Base-by-base conservation (phyloP, 164 flowering plant genomes). In the Berberis thunbergii region DNA sequence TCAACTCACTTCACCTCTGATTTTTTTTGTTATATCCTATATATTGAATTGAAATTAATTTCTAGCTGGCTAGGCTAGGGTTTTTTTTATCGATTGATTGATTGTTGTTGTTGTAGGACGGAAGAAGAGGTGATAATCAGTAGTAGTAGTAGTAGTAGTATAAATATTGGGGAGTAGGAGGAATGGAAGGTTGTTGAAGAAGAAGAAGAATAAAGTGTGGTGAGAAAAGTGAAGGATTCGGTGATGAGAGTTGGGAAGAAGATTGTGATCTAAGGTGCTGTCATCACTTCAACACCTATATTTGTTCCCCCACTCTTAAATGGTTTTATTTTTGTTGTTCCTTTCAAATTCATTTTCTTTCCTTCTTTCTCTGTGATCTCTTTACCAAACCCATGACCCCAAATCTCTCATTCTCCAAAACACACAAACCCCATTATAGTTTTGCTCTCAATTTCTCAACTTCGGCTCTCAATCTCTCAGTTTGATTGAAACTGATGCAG, bases 271-370 rank as follows among this genome's bases (percentile, higher is more conserved):
- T 59, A 91, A 0, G 91, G 96, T 8, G 59, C 78, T 42, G 82
- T 80, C 4, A 61, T 86, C 9, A 70, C 93, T 1, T 79, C 96
- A 26, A 88, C 86, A 0, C 89, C 96, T 0, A 4, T 92, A 9
- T 63, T 88, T 67, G 75, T 92, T 67, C 98, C 98, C 58, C 86
- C 96, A 0, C 73, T 89, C 13, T 9, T 83, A 45, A 72, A 80
- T 6, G 98, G 93, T 10, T 62, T 87, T 13, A 86, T 76, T 38
- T 67, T 75, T 62, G 75, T 89, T 0, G 67, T 89, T 7, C 95
- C 91, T 57, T 84, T 67, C 64, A 85, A 91, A n/a, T 11, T 87
- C 50, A 26, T 26, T 26, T 26, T 26, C 26, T 26, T 26, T 26
- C 26, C 26, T 26, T 26, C 26, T 26, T 26, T 26, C 26, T 26